Percentiles rank a stretch among this genome's conserved stretches.
phyloP scores from a whole-genome alignment of 1,284 basidiomycete species.

The Trichosporon ovoides region DNA sequence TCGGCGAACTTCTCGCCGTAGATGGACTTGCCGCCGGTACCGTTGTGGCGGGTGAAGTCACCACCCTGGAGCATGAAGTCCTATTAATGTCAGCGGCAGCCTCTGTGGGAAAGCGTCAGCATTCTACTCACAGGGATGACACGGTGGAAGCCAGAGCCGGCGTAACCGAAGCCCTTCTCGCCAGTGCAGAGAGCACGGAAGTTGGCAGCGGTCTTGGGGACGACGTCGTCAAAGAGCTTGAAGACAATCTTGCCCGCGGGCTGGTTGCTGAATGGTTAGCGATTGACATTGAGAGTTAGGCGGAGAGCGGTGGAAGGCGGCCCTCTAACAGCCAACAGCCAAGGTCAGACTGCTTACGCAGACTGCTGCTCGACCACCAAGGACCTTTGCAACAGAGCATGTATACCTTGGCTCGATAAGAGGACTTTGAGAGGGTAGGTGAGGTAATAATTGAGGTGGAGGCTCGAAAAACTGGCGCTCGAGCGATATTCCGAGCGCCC shows the following conservation, averaged over 20 bases:
- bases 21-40: conserved; percentile 88
- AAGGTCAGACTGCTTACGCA: too few relatives aligned
- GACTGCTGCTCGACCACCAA: too few relatives aligned
- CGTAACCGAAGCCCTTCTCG: conserved; percentile 66
- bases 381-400: too few relatives aligned
- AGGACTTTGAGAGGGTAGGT: too few relatives aligned
- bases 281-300: background rate
- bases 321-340: too few relatives aligned
- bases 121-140: conserved; percentile 59
- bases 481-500: too few relatives aligned
- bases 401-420: too few relatives aligned
- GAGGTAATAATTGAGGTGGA: too few relatives aligned
- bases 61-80: conserved; percentile 52
- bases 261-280: conserved; percentile 7
- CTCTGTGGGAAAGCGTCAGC: too few relatives aligned
- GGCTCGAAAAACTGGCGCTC: too few relatives aligned
- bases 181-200: conserved; percentile 91
- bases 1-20: conserved; percentile 91
- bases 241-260: conserved; percentile 66
- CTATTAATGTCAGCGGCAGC: background rate
- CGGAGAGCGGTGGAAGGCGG: background rate
- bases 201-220: conserved; percentile 70
- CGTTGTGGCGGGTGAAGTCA: conserved; percentile 60
- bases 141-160: conserved; percentile 81
- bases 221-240: conserved; percentile 56